These are phyloP conservation scores for Colletotrichum limetticola DNA, from an alignment of 2,329 filamentous ascomycete species.

Conservation along the genomic window DNA sequence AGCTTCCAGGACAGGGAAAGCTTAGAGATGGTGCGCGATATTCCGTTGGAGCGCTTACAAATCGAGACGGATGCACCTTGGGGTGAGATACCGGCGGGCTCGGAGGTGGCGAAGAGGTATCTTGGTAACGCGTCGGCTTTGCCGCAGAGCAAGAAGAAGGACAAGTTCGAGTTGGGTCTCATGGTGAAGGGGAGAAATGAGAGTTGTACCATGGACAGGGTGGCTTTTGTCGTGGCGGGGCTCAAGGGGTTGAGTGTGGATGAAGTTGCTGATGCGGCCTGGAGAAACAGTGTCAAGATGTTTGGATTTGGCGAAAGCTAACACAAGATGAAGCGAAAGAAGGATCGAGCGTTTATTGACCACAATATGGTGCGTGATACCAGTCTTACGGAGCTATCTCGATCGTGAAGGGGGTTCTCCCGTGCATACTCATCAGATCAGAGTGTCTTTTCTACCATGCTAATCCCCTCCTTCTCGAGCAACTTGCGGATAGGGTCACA, in stretches of 20 bases:
- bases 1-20: constrained; percentile 52
- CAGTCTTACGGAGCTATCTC: background rate
- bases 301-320: constrained; percentile 33
- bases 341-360: background rate
- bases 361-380: background rate
- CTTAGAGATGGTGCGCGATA: constrained; percentile 52
- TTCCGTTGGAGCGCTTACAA: constrained; percentile 54
- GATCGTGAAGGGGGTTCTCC: too few species aligned
- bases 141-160: constrained; percentile 57
- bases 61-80: constrained; percentile 61
- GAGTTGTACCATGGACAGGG: constrained; percentile 58
- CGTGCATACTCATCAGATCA: constrained; percentile 38
- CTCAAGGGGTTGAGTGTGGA: constrained; percentile 55
- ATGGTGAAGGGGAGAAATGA: constrained; percentile 65
- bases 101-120: constrained; percentile 53
- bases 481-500: constrained; percentile 80
- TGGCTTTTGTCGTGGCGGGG: constrained; percentile 59
- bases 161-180: constrained; percentile 55
- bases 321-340: too few species aligned
- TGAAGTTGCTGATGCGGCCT: constrained; percentile 52
- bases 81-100: constrained; percentile 51
- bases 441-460: constrained; percentile 75
- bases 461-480: constrained; percentile 79
- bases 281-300: constrained; percentile 48
- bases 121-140: constrained; percentile 49